Conservation (phyloP, 495 filamentous ascomycete species). For the Venustampulla echinocandica region DNA sequence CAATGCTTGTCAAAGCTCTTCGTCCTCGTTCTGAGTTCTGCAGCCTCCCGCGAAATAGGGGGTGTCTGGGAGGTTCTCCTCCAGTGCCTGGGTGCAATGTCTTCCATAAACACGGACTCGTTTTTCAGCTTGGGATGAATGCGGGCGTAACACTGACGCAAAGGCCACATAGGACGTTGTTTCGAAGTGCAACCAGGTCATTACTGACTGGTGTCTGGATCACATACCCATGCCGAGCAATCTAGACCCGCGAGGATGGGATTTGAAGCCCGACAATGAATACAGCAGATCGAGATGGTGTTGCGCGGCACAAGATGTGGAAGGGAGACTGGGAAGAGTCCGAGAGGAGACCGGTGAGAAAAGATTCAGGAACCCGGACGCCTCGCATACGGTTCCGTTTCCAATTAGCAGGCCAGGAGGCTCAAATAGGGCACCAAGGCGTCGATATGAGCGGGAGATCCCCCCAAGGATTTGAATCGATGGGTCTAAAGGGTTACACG, state of each 20-base stretch:
- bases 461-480: too few species aligned
- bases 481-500: too few species aligned
- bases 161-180: too few species aligned
- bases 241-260: background rate
- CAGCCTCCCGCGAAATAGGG: constrained; percentile 3
- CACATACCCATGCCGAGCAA: background rate
- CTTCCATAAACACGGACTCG: constrained; percentile 13
- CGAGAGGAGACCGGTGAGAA: background rate
- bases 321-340: background rate
- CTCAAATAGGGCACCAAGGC: background rate
- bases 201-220: too few species aligned
- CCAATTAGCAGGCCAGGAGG: background rate
- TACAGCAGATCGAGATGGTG: background rate
- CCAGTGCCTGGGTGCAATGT: too few species aligned
- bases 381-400: background rate
- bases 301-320: background rate
- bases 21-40: constrained; percentile 7
- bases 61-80: background rate
- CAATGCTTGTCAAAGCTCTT: background rate
- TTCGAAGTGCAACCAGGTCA: background rate
- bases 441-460: too few species aligned
- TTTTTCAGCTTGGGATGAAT: background rate
- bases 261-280: background rate
- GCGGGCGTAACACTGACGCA: background rate
- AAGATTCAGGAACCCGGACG: constrained; percentile 4